A percentile compares a stretch with the other conserved stretches of the same genome.
Evolutionary conservation across 2,329 filamentous ascomycete species (phyloP).

Genomic region (Lecanicillium sp.): DNA sequence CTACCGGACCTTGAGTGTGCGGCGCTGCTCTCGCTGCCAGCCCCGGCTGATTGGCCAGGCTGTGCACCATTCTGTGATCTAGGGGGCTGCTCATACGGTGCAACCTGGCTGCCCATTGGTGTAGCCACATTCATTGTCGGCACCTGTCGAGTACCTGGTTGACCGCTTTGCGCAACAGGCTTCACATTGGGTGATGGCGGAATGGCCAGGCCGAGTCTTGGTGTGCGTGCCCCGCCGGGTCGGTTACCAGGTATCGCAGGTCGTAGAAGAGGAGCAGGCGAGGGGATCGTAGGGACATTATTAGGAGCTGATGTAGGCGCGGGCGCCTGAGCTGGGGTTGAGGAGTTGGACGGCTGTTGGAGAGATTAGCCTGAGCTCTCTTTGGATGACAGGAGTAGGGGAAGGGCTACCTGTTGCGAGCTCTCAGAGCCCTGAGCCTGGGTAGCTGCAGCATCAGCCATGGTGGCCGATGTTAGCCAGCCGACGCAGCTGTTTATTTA

Average conservation of each 20-base stretch:
- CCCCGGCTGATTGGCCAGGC: conserved; percentile 60
- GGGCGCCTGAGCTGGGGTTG: conserved; percentile 17
- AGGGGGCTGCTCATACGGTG: conserved; percentile 58
- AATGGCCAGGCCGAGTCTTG: conserved; percentile 80
- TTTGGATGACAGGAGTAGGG: neutral
- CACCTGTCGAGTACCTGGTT: conserved; percentile 42
- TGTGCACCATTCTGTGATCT: conserved; percentile 42
- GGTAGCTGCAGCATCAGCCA: conserved; percentile 17
- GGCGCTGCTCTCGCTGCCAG: conserved; percentile 70
- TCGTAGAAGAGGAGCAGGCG: conserved; percentile 71
- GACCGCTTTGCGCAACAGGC: conserved; percentile 47
- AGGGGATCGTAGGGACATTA: conserved; percentile 54
- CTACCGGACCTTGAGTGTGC: conserved; percentile 77
- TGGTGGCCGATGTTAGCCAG: conserved; percentile 12
- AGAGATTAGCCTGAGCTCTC: conserved; percentile 2
- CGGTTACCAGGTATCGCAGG: conserved; percentile 70
- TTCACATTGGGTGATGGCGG: conserved; percentile 78
- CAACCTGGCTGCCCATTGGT: conserved; percentile 71
- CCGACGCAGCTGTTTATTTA: conserved; percentile 1
- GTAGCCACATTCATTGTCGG: conserved; percentile 82
- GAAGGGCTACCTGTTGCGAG: conserved; percentile 8
- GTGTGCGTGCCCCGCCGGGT: conserved; percentile 55
- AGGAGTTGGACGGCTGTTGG: conserved; percentile 14
- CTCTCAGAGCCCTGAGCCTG: conserved; percentile 12
- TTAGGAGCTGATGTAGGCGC: conserved; percentile 21